These are phyloP conservation scores for Warburgia ugandensis DNA, from an alignment of 164 flowering plant genomes.

Conservation along the genomic window DNA sequence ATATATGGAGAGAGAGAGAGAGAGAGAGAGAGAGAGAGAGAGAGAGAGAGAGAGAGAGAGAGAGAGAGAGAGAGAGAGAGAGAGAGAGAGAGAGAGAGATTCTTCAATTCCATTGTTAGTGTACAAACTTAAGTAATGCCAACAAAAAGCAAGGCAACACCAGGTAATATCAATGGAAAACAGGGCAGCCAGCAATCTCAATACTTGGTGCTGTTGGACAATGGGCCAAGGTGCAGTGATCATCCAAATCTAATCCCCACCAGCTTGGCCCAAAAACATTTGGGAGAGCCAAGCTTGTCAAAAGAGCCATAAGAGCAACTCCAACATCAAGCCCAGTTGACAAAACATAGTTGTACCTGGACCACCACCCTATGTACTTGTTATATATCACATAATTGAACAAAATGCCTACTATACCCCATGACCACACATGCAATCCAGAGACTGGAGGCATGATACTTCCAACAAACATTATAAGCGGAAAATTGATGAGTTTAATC, in stretches of 20 bases:
- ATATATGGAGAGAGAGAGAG: no score
- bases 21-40: no score
- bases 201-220: conserved; percentile 2
- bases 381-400: not conserved
- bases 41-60: no score
- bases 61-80: no score
- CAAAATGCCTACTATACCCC: not conserved
- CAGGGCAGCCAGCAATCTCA: not conserved
- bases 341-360: not conserved
- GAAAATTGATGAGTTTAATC: not conserved
- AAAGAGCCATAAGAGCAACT: not conserved
- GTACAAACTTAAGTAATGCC: no score
- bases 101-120: no score
- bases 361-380: conserved; percentile 1
- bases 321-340: not conserved
- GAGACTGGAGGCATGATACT: not conserved
- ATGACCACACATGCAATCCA: not conserved
- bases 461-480: not conserved
- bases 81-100: no score
- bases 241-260: not conserved
- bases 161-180: not conserved
- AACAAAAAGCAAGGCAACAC: no score
- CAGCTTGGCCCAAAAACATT: not conserved
- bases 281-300: not conserved
- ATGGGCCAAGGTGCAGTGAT: not conserved